Conservation (phyloP, 225 moss, liverwort and hornwort species). For the Marchantia polymorpha region DNA sequence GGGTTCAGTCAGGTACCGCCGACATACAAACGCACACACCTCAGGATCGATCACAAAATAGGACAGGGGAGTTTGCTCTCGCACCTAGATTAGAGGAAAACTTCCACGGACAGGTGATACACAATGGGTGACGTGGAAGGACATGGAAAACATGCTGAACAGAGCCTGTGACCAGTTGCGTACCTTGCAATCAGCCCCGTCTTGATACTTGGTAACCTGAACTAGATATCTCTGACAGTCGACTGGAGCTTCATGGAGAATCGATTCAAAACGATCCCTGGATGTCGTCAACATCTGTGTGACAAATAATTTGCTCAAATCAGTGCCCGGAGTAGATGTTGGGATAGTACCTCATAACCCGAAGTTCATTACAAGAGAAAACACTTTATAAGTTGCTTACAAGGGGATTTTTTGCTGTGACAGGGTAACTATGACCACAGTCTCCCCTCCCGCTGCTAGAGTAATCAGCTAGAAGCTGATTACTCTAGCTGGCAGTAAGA, state of each 20-base stretch:
- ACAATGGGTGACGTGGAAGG: not conserved
- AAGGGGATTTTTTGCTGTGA: too few relatives aligned
- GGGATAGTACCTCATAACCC: too few relatives aligned
- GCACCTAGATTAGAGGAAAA: not conserved
- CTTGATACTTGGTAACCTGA: conserved; percentile 86
- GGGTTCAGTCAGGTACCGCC: not conserved
- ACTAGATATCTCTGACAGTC: conserved; percentile 54
- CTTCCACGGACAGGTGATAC: not conserved
- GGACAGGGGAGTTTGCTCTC: not conserved
- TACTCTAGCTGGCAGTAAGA: too few relatives aligned
- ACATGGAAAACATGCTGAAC: not conserved
- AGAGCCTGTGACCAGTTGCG: not conserved
- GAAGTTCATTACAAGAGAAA: too few relatives aligned
- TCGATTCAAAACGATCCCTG: conserved; percentile 70
- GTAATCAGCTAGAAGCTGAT: too few relatives aligned
- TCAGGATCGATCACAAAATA: not conserved
- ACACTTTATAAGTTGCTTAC: too few relatives aligned
- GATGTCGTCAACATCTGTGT: conserved; percentile 87
- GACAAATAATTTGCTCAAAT: not conserved
- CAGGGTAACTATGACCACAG: too few relatives aligned
- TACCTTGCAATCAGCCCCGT: conserved; percentile 60
- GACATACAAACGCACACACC: not conserved
- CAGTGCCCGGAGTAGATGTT: too few relatives aligned
- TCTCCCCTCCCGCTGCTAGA: too few relatives aligned
- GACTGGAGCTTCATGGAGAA: conserved; percentile 53